Evolutionary conservation across 768 basidiomycete genomes (phyloP).

Genomic region (Collybia nuda): DNA sequence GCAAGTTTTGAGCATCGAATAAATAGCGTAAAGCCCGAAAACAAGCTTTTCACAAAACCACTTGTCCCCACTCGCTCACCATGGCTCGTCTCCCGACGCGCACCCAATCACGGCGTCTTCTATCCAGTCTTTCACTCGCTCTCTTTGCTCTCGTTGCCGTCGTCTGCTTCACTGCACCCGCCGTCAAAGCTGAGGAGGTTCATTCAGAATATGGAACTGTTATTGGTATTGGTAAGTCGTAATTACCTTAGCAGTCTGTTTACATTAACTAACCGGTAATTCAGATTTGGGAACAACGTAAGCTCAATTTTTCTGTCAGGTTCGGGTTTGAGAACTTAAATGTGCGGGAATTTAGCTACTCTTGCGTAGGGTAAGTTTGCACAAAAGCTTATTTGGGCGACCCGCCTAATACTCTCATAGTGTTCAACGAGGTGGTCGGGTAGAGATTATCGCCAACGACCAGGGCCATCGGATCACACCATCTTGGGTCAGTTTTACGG

Average conservation of each 20-base stretch:
- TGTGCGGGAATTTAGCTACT: conserved; percentile 59
- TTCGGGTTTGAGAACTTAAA: conserved; percentile 17
- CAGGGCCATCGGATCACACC: conserved; percentile 89
- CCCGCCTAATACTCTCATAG: conserved; percentile 30
- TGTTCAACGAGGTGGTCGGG: conserved; percentile 82
- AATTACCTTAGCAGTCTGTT: not conserved
- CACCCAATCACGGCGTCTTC: conserved; percentile 51
- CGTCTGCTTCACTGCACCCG: conserved; percentile 66
- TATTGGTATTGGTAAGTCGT: conserved; percentile 80
- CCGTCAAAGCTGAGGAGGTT: conserved; percentile 62
- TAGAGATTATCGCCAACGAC: conserved; percentile 90
- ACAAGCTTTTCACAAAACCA: conserved; percentile 24
- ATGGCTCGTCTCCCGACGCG: conserved; percentile 56
- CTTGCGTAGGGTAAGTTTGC: conserved; percentile 84
- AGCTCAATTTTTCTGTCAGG: conserved; percentile 12
- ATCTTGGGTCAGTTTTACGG: conserved; percentile 81
- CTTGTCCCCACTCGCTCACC: conserved; percentile 25
- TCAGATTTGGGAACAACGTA: conserved; percentile 92
- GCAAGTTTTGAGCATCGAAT: conserved; percentile 17
- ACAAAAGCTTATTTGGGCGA: not conserved
- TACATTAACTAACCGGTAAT: conserved; percentile 3
- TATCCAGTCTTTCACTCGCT: conserved; percentile 60
- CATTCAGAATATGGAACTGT: conserved; percentile 86
- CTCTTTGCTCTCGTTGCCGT: conserved; percentile 69
- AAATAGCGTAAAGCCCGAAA: conserved; percentile 20